phyloP scores from a whole-genome alignment of 2,329 filamentous ascomycete genomes.

The Colletotrichum acutatum region DNA sequence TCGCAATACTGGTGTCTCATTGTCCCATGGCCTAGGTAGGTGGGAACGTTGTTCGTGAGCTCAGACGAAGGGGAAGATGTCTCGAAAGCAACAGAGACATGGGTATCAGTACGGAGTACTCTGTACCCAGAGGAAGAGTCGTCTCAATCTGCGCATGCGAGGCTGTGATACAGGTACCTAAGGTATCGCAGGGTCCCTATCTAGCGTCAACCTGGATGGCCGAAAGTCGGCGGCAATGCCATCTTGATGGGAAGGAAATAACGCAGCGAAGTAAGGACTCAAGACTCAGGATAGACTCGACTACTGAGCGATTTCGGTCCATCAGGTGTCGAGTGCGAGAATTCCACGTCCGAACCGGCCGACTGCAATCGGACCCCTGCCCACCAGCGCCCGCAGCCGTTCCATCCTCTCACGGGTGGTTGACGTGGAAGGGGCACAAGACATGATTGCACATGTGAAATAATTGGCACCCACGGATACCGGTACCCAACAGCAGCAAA shows the following conservation, averaged over 20 bases:
- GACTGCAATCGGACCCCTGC: not conserved
- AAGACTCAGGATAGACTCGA: not conserved
- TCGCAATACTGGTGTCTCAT: slow-evolving; percentile 23
- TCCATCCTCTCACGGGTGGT: not conserved
- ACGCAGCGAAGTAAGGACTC: not conserved
- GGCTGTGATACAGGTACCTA: not conserved
- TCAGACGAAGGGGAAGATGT: not conserved
- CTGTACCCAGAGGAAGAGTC: too few species aligned
- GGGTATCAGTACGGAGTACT: not conserved
- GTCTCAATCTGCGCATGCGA: not conserved
- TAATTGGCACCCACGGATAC: not conserved
- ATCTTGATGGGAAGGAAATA: not conserved
- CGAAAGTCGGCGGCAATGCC: not conserved
- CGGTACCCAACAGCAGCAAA: not conserved
- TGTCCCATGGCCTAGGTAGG: slow-evolving; percentile 13
- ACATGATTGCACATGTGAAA: slow-evolving; percentile 1
- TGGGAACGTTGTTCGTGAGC: not conserved
- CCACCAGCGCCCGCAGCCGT: not conserved
- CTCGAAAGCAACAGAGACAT: not conserved
- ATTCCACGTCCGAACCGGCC: not conserved
- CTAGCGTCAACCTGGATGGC: not conserved
- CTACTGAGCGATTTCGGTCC: not conserved
- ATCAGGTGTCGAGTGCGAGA: not conserved
- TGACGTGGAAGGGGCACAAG: not conserved
- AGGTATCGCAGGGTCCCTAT: not conserved